phyloP scores from a whole-genome alignment of 352 stramenopile species.

The Phytophthora europaea region DNA sequence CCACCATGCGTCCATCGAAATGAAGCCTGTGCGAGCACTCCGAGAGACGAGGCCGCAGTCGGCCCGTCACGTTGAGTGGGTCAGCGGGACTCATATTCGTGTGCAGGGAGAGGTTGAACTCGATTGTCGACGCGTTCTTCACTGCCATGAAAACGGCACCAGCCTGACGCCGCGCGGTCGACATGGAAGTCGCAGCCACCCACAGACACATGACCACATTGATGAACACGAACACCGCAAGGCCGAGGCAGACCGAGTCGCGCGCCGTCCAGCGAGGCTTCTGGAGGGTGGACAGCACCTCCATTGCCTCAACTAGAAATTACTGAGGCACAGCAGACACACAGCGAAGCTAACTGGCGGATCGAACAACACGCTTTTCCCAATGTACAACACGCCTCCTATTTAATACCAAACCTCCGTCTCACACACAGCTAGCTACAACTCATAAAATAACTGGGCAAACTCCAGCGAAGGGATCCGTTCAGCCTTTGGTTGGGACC shows the following conservation, averaged over 20 bases:
- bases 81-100: conserved; percentile 1
- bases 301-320: conserved; percentile 8
- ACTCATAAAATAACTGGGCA: conserved; percentile 43
- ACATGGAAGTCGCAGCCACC: conserved; percentile 30
- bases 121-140: conserved; percentile 34
- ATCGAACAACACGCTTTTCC: conserved; percentile 8
- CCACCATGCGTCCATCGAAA: conserved; percentile 49
- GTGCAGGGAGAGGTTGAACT: conserved; percentile 43
- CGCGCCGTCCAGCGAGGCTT: conserved; percentile 34
- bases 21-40: conserved; percentile 50
- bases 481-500: conserved; percentile 17
- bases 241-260: conserved; percentile 37
- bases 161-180: conserved; percentile 30
- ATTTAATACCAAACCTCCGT: conserved; percentile 28
- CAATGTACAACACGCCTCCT: conserved; percentile 34
- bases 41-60: conserved; percentile 38
- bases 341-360: not conserved
- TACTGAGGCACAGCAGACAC: not conserved
- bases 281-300: conserved; percentile 7
- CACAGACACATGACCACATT: conserved; percentile 48
- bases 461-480: not conserved
- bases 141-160: conserved; percentile 35
- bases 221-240: conserved; percentile 37
- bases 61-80: conserved; percentile 35
- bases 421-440: conserved; percentile 24